Evolutionary conservation across 2,329 filamentous ascomycete species (phyloP).

Genomic region (Neurospora sp.): DNA sequence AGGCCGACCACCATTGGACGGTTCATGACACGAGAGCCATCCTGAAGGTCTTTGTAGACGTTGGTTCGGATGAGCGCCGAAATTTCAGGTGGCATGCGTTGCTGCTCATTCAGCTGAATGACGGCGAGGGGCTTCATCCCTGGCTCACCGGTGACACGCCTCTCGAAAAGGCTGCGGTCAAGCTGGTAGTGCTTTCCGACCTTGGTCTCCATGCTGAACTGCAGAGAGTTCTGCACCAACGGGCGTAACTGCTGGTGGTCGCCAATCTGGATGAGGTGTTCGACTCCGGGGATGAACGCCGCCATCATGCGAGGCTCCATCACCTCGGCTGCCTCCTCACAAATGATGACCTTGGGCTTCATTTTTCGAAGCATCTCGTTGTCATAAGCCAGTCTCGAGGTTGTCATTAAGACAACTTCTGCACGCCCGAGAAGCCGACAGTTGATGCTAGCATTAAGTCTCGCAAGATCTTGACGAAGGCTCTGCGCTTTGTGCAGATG

Average conservation of each 20-base stretch:
- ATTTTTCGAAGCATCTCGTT: conserved; percentile 39
- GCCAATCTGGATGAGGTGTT: conserved; percentile 47
- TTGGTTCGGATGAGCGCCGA: conserved; percentile 43
- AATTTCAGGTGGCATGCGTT: conserved; percentile 57
- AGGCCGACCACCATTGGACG: conserved; percentile 45
- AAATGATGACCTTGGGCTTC: conserved; percentile 47
- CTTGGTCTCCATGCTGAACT: conserved; percentile 23
- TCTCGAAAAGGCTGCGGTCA: conserved; percentile 52
- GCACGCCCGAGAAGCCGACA: conserved; percentile 28
- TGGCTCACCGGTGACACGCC: conserved; percentile 27
- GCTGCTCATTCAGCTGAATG: conserved; percentile 43
- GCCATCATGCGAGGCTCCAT: conserved; percentile 54
- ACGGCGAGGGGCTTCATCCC: conserved; percentile 20
- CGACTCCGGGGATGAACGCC: conserved; percentile 38
- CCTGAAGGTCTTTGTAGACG: conserved; percentile 46
- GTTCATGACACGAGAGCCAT: conserved; percentile 29
- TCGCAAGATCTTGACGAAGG: conserved; percentile 8
- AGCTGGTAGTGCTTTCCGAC: conserved; percentile 39
- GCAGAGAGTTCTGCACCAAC: conserved; percentile 39
- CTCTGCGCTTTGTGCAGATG: not conserved
- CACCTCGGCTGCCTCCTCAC: conserved; percentile 61
- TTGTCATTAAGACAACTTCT: conserved; percentile 49
- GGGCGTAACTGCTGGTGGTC: conserved; percentile 55
- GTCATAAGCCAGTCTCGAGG: conserved; percentile 46
- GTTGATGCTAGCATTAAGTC: conserved; percentile 23